These are phyloP conservation scores for Pogostemon cablin DNA, from an alignment of 257 asterid species.

Conservation along the genomic window DNA sequence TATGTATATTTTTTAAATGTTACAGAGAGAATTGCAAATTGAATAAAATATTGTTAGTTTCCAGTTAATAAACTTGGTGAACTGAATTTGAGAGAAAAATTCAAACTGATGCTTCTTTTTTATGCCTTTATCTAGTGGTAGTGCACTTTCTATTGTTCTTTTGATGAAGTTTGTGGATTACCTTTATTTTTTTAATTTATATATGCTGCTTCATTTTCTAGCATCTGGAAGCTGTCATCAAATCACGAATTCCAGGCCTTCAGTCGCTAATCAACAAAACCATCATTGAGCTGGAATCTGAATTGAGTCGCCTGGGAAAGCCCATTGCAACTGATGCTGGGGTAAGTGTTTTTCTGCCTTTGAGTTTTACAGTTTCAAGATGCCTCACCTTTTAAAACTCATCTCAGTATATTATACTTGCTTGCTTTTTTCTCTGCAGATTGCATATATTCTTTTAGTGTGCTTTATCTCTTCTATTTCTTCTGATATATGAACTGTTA, in stretches of 20 bases:
- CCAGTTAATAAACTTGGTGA: neutral
- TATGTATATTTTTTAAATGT: neutral
- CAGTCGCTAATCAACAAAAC: constrained; percentile 96
- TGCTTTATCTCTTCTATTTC: neutral
- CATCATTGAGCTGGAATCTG: constrained; percentile 82
- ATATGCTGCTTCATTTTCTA: constrained; percentile 40
- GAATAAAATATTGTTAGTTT: constrained; percentile 27
- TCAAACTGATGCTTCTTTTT: constrained; percentile 1
- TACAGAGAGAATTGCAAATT: constrained; percentile 15
- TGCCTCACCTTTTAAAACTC: neutral
- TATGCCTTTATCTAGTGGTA: constrained; percentile 7
- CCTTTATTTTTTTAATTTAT: constrained; percentile 18
- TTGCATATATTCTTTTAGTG: neutral
- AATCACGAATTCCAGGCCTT: constrained; percentile 98
- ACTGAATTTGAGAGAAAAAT: neutral
- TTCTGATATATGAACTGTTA: neutral
- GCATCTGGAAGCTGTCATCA: constrained; percentile 98
- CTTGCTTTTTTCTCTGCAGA: constrained; percentile 9
- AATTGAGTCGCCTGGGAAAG: constrained; percentile 92
- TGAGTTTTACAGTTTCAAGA: constrained; percentile 6
- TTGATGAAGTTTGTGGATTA: constrained; percentile 7
- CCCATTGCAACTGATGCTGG: constrained; percentile 98
- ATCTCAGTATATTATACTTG: neutral
- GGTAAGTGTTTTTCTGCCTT: constrained; percentile 48
- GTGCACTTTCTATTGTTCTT: constrained; percentile 12